phyloP scores from a whole-genome alignment of 805 yeast species.

The Hanseniaspora osmophila region DNA sequence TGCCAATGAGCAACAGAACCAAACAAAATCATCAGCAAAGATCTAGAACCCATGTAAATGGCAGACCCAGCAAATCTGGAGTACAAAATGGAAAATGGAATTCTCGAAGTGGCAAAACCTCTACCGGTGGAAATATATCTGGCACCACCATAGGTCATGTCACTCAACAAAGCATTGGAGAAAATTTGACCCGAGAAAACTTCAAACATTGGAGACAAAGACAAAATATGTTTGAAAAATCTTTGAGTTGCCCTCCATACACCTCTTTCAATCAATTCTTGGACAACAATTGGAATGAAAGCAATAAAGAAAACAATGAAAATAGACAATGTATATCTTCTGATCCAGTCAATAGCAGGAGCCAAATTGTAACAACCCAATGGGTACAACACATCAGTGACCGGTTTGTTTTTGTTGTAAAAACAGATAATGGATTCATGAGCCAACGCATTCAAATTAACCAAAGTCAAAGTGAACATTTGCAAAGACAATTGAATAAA shows the following conservation, averaged over 20 bases:
- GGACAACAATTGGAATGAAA: slow-evolving; percentile 63
- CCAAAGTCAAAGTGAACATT: slow-evolving; percentile 53
- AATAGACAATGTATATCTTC: slow-evolving; percentile 68
- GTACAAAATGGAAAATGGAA: slow-evolving; percentile 59
- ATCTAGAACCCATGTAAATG: slow-evolving; percentile 73
- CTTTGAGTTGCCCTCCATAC: slow-evolving; percentile 60
- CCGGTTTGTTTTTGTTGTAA: slow-evolving; percentile 50
- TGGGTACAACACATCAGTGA: slow-evolving; percentile 53
- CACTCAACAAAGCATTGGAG: slow-evolving; percentile 55
- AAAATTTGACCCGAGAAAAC: slow-evolving; percentile 72
- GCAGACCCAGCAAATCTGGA: slow-evolving; percentile 72
- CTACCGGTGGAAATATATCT: slow-evolving; percentile 77
- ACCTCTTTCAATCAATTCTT: slow-evolving; percentile 74
- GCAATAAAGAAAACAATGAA: slow-evolving; percentile 73
- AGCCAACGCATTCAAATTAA: slow-evolving; percentile 59
- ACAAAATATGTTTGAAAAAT: slow-evolving; percentile 51
- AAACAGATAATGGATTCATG: slow-evolving; percentile 58
- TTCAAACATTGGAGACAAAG: slow-evolving; percentile 70
- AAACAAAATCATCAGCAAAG: slow-evolving; percentile 54
- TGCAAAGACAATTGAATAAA: slow-evolving; percentile 67
- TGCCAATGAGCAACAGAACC: slow-evolving; percentile 79
- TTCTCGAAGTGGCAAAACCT: slow-evolving; percentile 74
- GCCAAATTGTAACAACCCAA: slow-evolving; percentile 59
- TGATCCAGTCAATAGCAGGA: slow-evolving; percentile 69
- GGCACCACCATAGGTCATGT: slow-evolving; percentile 74